Percentiles rank a stretch among this genome's conserved stretches.
Evolutionary conservation across 176 grass and related monocot species (phyloP).

Genomic region (Oryza glumipatula): DNA sequence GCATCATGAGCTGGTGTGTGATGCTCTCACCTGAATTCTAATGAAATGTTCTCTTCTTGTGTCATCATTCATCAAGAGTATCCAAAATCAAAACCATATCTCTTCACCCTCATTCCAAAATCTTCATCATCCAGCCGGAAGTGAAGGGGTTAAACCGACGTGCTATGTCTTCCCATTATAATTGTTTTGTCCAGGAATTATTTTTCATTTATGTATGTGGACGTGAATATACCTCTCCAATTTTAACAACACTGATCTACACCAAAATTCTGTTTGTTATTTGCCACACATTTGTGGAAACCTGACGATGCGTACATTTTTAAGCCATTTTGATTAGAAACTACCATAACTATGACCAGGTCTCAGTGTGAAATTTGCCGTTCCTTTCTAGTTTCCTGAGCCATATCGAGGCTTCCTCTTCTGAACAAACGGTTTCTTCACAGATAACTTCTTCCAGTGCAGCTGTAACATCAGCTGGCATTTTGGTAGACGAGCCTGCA

Average conservation of each 20-base stretch:
- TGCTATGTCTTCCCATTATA: not conserved
- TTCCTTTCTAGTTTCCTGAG: constrained; percentile 65
- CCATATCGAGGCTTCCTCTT: constrained; percentile 61
- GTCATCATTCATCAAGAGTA: not conserved
- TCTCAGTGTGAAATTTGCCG: constrained; percentile 76
- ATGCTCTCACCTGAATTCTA: not conserved
- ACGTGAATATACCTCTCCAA: not conserved
- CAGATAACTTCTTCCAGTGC: constrained; percentile 78
- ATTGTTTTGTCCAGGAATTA: constrained; percentile 18
- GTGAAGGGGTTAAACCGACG: not conserved
- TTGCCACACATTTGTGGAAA: not conserved
- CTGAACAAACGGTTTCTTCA: constrained; percentile 52
- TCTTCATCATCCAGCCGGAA: not conserved
- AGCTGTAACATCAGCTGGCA: constrained; percentile 80
- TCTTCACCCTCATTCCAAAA: not conserved
- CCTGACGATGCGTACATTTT: not conserved
- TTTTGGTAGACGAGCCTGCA: constrained; percentile 81
- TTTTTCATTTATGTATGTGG: constrained; percentile 6
- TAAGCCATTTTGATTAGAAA: not conserved
- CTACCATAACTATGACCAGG: constrained; percentile 61
- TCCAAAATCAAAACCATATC: not conserved
- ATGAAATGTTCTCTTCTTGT: not conserved
- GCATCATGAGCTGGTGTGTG: not conserved
- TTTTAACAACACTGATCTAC: not conserved
- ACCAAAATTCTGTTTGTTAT: not conserved